These are phyloP conservation scores for Oxyria digyna DNA, from an alignment of 148 eudicot species.

Conservation along the genomic window DNA sequence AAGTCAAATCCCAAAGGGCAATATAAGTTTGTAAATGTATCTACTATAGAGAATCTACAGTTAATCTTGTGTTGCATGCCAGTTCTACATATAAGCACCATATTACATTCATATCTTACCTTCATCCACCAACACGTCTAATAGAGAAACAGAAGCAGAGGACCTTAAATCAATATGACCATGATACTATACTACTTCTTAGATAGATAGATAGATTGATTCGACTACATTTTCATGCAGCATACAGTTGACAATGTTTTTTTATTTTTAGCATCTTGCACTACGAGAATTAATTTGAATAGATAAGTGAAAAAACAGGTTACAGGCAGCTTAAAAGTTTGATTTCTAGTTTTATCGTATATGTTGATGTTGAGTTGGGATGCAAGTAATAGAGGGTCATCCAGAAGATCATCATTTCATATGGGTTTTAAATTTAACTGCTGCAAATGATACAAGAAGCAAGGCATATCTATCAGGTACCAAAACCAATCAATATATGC, in stretches of 20 bases:
- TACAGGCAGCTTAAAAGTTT: too few species aligned
- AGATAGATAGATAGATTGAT: background rate
- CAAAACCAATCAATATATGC: background rate
- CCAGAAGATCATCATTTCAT: background rate
- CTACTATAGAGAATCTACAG: background rate
- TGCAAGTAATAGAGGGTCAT: too few species aligned
- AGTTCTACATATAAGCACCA: background rate
- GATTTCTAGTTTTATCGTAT: too few species aligned
- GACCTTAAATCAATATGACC: background rate
- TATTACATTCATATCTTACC: too few species aligned
- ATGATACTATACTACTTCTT: background rate
- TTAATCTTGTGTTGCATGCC: background rate
- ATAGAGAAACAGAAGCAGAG: background rate
- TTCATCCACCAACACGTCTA: too few species aligned
- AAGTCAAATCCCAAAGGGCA: constrained; percentile 10
- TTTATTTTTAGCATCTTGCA: background rate
- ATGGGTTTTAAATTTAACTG: too few species aligned
- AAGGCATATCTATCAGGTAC: background rate
- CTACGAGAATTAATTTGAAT: background rate
- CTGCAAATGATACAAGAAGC: background rate
- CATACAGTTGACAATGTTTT: background rate
- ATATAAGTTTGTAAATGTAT: background rate
- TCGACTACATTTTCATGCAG: background rate
- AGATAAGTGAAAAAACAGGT: background rate
- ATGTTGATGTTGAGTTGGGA: too few species aligned